Conservation (phyloP, 352 stramenopile species). For the Hyaloperonospora brassicae region DNA sequence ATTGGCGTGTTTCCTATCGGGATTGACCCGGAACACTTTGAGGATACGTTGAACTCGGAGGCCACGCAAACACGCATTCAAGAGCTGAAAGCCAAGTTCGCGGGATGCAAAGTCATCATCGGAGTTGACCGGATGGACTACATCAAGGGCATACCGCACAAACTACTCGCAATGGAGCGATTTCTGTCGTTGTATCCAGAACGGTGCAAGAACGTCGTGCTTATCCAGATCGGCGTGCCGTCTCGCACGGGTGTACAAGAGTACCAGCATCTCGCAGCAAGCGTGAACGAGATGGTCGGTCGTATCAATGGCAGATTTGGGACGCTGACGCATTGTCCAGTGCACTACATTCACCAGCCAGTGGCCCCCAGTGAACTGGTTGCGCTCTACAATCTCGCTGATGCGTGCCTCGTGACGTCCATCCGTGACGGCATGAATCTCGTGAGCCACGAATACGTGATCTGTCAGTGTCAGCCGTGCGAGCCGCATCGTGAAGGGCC, state of each 20-base stretch:
- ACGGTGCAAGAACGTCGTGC: slow-evolving; percentile 86
- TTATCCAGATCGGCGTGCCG: slow-evolving; percentile 93
- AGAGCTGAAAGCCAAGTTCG: slow-evolving; percentile 56
- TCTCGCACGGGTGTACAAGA: slow-evolving; percentile 75
- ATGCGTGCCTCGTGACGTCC: slow-evolving; percentile 87
- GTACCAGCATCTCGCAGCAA: slow-evolving; percentile 74
- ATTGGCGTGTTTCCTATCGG: slow-evolving; percentile 82
- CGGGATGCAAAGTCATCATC: slow-evolving; percentile 74
- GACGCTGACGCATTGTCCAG: slow-evolving; percentile 76
- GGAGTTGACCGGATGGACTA: slow-evolving; percentile 84
- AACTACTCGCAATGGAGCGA: slow-evolving; percentile 78
- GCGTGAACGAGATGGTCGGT: slow-evolving; percentile 84
- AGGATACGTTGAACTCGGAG: slow-evolving; percentile 42
- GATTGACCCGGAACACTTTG: slow-evolving; percentile 82
- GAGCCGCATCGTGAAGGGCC: slow-evolving; percentile 54
- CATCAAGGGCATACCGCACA: slow-evolving; percentile 85
- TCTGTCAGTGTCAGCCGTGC: slow-evolving; percentile 66
- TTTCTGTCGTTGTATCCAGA: slow-evolving; percentile 80
- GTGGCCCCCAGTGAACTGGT: slow-evolving; percentile 79
- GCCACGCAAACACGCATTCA: slow-evolving; percentile 47
- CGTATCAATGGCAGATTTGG: slow-evolving; percentile 85
- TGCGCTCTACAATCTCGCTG: slow-evolving; percentile 84
- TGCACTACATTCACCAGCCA: slow-evolving; percentile 84
- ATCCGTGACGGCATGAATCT: slow-evolving; percentile 88
- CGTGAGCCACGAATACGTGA: slow-evolving; percentile 86